Evolutionary conservation across 106 monocot genomes (phyloP).

Genomic region (Alisma plantagoaquatica): DNA sequence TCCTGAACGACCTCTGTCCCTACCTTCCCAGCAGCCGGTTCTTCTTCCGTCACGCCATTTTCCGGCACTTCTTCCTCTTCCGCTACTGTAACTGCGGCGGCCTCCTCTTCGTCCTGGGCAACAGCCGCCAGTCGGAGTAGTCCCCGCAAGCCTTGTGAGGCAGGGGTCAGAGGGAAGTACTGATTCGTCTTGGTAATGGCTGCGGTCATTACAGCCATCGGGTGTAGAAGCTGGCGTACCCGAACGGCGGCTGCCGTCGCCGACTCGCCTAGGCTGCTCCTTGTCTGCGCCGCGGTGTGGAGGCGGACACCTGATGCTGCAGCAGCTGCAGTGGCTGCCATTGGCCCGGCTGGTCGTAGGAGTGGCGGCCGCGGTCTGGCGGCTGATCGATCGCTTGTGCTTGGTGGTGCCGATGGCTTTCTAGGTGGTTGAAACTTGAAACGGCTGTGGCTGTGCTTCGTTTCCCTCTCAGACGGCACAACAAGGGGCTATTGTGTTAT

Average conservation of each 20-base stretch:
- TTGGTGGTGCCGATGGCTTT: no score
- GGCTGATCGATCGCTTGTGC: no score
- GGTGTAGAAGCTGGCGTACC: conserved; percentile 7
- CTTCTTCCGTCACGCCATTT: neutral
- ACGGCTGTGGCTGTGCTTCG: no score
- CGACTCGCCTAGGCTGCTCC: conserved; percentile 20
- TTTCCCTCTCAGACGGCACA: no score
- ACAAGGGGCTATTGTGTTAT: no score
- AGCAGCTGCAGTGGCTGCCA: conserved; percentile 36
- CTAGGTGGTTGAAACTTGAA: no score
- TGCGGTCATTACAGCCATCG: neutral
- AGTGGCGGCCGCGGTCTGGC: no score
- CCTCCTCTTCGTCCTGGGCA: conserved; percentile 31
- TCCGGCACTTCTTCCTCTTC: conserved; percentile 16
- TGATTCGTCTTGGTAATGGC: conserved; percentile 9
- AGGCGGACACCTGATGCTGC: conserved; percentile 37
- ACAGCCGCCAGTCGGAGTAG: conserved; percentile 24
- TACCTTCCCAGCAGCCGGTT: conserved; percentile 3
- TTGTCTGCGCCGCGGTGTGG: conserved; percentile 23
- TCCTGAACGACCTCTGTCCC: neutral
- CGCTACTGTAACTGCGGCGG: conserved; percentile 3
- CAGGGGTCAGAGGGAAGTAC: neutral
- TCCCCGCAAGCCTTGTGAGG: neutral
- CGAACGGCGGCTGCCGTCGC: conserved; percentile 7
- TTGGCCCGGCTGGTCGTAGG: neutral